Evolutionary conservation across 2,329 filamentous ascomycete genomes (phyloP), one percentile per base, ranked within the genome.

Genomic region (Aotearoamyces nothofagi): DNA sequence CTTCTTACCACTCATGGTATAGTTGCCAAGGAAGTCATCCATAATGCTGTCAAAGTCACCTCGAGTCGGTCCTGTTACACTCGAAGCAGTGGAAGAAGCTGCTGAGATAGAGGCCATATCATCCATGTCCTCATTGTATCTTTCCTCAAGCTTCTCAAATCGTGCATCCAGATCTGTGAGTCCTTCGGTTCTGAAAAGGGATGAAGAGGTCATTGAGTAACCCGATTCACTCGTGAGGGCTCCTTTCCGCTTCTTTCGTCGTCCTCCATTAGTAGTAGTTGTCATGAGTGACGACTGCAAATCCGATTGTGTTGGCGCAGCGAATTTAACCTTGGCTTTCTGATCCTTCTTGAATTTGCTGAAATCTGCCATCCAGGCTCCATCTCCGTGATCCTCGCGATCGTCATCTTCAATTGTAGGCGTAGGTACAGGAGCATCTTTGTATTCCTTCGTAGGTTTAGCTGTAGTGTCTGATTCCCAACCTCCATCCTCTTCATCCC

Each of bases 381-480:
- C 78, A 31, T 80, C 74, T 10, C 62, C 67, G 3, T 65, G 66
- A 31, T 78, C 70, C 15, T 74, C 68, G 4, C 67, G 57, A 4
- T 60, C 55, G 30, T 64, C 61, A 27, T 66, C 51, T n/a, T 61
- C 60, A 10, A 52, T 57, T 7, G 56, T 49, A 5, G 61, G 55
- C 9, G 56, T 55, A 12, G 35, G 33, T 12, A 45, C 47, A 39
- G 39, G 49, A 9, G 39, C 33, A 28, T 47, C 30, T 32, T 60
- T 58, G 51, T 66, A 69, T 45, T 73, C 66, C 40, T 63, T 64
- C 14, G 45, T 55, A 4, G 78, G 76, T 60, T 78, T 92, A 49
- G 77, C 83, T 1, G 90, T 98, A 42, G 74, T 77, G 51, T 98
- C 90, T 5, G 84, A 92, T 54, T 94, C 86, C 86, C 86, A 98